Conservation (phyloP, 805 yeast species). For the Myxozyma udenii region DNA sequence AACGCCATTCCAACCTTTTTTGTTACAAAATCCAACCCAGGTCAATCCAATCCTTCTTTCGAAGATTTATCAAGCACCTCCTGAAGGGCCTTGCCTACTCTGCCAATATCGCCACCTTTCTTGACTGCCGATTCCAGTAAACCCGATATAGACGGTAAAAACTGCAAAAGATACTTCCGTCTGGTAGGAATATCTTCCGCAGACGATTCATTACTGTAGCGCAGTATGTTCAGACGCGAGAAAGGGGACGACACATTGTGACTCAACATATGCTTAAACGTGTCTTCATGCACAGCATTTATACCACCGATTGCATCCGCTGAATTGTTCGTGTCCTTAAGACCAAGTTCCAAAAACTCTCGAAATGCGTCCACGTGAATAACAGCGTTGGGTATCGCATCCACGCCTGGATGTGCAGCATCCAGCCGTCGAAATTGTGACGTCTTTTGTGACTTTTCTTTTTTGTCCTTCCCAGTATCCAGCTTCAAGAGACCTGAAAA, state of each 20-base stretch:
- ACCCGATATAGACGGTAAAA: conserved; percentile 46
- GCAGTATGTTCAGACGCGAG: conserved; percentile 59
- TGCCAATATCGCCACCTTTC: conserved; percentile 74
- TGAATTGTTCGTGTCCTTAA: conserved; percentile 29
- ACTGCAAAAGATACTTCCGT: conserved; percentile 51
- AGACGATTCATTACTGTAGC: conserved; percentile 42
- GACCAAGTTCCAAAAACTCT: conserved; percentile 47
- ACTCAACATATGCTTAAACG: conserved; percentile 54
- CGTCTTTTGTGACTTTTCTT: too few relatives aligned
- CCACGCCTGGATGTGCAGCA: neutral
- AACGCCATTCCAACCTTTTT: too few relatives aligned
- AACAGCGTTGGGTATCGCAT: conserved; percentile 17
- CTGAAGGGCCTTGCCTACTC: conserved; percentile 32
- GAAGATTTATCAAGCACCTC: conserved; percentile 16
- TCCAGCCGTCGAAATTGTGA: too few relatives aligned
- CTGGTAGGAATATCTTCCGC: conserved; percentile 64
- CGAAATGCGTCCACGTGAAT: conserved; percentile 42
- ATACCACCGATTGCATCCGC: conserved; percentile 28
- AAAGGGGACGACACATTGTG: conserved; percentile 56
- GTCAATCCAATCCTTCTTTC: neutral
- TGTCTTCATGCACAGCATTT: conserved; percentile 46
- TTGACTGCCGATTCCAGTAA: conserved; percentile 53
- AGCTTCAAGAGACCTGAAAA: conserved; percentile 72
- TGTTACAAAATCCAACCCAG: too few relatives aligned
- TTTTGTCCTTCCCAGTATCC: conserved; percentile 38